Conservation (phyloP, 1,284 basidiomycete species). For the Ustilago loliicola region DNA sequence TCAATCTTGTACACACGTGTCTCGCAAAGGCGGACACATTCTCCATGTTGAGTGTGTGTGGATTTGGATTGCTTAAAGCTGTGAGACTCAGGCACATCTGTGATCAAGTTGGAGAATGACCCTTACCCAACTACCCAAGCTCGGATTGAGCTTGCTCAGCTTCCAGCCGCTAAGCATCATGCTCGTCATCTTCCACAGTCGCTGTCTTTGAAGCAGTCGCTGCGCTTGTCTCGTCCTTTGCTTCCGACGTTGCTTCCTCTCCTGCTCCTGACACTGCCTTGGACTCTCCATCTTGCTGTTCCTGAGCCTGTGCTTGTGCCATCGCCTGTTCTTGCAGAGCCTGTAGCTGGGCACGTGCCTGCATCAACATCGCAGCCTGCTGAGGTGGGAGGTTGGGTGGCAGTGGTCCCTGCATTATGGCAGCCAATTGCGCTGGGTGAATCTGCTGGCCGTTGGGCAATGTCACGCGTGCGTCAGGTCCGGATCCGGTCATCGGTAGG, state of each 20-base stretch:
- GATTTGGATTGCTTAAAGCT: not conserved
- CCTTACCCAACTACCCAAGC: not conserved
- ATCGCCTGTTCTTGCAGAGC: conserved; percentile 36
- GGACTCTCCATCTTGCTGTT: conserved; percentile 1
- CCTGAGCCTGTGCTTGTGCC: conserved; percentile 29
- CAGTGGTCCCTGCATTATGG: conserved; percentile 44
- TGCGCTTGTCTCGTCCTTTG: not conserved
- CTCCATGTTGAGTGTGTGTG: not conserved
- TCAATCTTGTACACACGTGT: not conserved
- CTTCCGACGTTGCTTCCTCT: conserved; percentile 8
- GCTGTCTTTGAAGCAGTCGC: conserved; percentile 24
- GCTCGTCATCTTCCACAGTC: conserved; percentile 34
- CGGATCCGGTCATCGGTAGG: conserved; percentile 44
- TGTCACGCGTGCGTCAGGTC: conserved; percentile 34
- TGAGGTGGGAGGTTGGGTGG: conserved; percentile 52
- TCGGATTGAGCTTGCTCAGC: not conserved
- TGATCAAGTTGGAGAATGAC: too few species aligned
- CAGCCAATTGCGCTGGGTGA: conserved; percentile 42
- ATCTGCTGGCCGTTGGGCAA: conserved; percentile 45
- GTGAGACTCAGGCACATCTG: not conserved
- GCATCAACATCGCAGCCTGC: conserved; percentile 48
- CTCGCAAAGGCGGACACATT: not conserved
- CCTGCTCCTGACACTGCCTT: conserved; percentile 3
- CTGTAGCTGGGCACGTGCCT: conserved; percentile 43
- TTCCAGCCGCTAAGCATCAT: conserved; percentile 19